These are phyloP conservation scores for Nicotiana knightiana DNA, from an alignment of 257 asterid genomes.

Conservation along the genomic window DNA sequence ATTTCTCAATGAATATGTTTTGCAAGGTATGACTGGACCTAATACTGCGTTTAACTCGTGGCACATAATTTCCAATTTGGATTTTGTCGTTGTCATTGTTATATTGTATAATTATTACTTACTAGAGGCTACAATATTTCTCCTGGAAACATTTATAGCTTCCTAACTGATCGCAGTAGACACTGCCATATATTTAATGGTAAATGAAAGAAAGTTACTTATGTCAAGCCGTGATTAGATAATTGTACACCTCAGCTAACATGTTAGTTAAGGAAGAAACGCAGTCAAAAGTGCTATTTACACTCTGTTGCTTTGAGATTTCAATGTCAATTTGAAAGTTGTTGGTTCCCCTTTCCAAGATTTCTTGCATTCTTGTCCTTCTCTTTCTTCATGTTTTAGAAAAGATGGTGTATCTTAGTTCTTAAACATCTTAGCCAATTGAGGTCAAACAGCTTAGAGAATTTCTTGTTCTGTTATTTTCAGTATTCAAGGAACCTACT, in stretches of 20 bases:
- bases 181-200: background rate
- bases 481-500: background rate
- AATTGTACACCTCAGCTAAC: background rate
- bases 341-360: background rate
- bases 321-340: background rate
- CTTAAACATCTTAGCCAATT: background rate
- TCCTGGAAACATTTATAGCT: constrained; percentile 4
- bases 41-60: background rate
- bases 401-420: background rate
- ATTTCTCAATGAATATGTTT: constrained; percentile 89
- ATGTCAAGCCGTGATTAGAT: background rate
- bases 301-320: background rate
- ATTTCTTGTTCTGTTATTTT: background rate
- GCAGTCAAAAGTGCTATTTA: background rate
- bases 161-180: background rate
- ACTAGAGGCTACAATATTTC: background rate
- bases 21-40: constrained; percentile 62
- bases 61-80: background rate
- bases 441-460: background rate
- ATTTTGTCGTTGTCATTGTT: constrained; percentile 2
- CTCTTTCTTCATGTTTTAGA: background rate
- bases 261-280: background rate
- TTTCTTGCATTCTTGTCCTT: background rate
- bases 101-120: background rate
- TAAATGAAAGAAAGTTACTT: background rate